Evolutionary conservation across 1,284 basidiomycete species (phyloP).

Genomic region (Pholiota adiposa): DNA sequence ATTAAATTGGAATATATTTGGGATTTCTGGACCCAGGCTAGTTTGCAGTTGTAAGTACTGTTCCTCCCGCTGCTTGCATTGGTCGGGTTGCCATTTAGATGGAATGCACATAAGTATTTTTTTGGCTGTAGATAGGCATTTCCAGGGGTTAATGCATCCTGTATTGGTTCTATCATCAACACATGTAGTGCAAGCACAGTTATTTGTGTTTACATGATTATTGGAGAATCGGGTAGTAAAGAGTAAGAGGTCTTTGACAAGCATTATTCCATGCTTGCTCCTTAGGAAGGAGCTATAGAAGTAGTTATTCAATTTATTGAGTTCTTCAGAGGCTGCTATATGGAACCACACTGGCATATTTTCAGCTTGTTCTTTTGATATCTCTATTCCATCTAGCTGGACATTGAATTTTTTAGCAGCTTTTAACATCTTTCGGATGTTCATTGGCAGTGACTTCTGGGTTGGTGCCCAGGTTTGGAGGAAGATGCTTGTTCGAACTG

Average conservation of each 20-base stretch:
- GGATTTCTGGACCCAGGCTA: not conserved
- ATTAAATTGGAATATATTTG: not conserved
- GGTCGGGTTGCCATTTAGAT: not conserved
- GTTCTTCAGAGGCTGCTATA: not conserved
- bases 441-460: not conserved
- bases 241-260: not conserved
- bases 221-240: not conserved
- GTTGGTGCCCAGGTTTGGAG: slow-evolving; percentile 6
- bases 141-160: not conserved
- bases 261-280: not conserved
- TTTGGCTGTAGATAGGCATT: not conserved
- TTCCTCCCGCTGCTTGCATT: not conserved
- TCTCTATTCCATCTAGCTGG: not conserved
- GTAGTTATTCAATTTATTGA: not conserved
- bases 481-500: not conserved
- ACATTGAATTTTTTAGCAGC: not conserved
- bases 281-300: slow-evolving; percentile 1
- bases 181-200: not conserved
- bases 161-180: not conserved
- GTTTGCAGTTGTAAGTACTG: not conserved
- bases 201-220: not conserved
- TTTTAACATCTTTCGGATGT: not conserved
- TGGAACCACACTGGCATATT: slow-evolving; percentile 14
- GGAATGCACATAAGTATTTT: not conserved
- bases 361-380: not conserved